Evolutionary conservation across 2,329 filamentous ascomycete genomes (phyloP).

Genomic region (Epichloe festucae): DNA sequence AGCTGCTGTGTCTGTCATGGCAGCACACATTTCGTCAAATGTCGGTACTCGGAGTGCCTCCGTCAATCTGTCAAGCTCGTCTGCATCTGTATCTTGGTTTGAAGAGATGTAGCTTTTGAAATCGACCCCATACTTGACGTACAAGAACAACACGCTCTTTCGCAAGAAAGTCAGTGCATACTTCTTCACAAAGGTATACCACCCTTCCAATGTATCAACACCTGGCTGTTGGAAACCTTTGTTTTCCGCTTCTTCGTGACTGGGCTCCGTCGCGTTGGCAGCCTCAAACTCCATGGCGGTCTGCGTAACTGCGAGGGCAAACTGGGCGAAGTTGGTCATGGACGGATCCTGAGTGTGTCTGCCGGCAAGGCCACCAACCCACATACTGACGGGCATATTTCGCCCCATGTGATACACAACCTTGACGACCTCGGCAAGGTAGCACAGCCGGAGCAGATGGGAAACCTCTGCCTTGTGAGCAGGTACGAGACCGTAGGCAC

Average conservation of each 20-base stretch:
- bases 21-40: conserved; percentile 64
- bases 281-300: conserved; percentile 29
- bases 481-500: conserved; percentile 55
- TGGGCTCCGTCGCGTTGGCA: conserved; percentile 14
- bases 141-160: conserved; percentile 70
- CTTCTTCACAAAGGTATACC: conserved; percentile 53
- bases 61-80: conserved; percentile 74
- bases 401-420: conserved; percentile 49
- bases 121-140: conserved; percentile 80
- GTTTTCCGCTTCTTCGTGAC: conserved; percentile 23
- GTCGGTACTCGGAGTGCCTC: conserved; percentile 62
- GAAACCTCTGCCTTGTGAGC: conserved; percentile 60
- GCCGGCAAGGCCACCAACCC: conserved; percentile 32
- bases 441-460: conserved; percentile 74
- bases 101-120: conserved; percentile 59
- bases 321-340: conserved; percentile 42
- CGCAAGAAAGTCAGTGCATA: conserved; percentile 87
- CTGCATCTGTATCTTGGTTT: conserved; percentile 50
- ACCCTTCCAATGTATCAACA: conserved; percentile 38
- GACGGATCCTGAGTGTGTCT: conserved; percentile 30
- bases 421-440: conserved; percentile 82
- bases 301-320: conserved; percentile 36
- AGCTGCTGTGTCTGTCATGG: conserved; percentile 33
- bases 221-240: conserved; percentile 41
- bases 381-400: conserved; percentile 37